These are phyloP conservation scores for Crassisporium funariophilum DNA, from an alignment of 768 basidiomycete genomes.

Conservation along the genomic window DNA sequence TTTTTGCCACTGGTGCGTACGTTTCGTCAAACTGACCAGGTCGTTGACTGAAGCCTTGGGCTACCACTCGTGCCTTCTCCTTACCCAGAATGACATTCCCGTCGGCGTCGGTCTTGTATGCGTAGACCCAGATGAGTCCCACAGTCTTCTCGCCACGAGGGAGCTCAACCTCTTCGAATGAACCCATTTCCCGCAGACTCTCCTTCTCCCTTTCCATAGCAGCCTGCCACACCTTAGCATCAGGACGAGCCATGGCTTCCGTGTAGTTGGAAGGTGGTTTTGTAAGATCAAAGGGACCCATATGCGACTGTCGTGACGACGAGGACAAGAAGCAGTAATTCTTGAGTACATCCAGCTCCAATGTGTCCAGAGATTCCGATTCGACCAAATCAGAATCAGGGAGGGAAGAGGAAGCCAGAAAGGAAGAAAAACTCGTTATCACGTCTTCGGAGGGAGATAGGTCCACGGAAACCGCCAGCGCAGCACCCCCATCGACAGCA, in stretches of 20 bases:
- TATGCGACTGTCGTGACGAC: constrained; percentile 21
- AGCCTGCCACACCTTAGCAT: constrained; percentile 1
- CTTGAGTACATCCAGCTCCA: too few species aligned
- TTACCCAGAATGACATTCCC: constrained; percentile 27
- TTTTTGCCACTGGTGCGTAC: too few species aligned
- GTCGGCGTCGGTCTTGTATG: constrained; percentile 34
- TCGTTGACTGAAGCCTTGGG: constrained; percentile 16
- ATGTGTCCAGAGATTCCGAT: too few species aligned
- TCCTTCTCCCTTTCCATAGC: constrained; percentile 9
- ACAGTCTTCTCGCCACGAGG: constrained; percentile 15
- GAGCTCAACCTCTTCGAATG: constrained; percentile 1
- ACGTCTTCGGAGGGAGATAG: not conserved
- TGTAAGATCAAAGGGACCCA: constrained; percentile 14
- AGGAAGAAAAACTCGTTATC: too few species aligned
- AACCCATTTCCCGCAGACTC: constrained; percentile 1
- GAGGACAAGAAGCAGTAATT: constrained; percentile 11
- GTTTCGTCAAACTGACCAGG: too few species aligned
- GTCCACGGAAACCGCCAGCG: not conserved
- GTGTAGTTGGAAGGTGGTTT: constrained; percentile 1
- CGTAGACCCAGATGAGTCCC: constrained; percentile 31
- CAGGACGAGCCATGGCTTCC: constrained; percentile 4
- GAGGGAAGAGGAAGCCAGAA: too few species aligned
- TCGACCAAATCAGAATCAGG: too few species aligned
- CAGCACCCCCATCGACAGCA: not conserved
- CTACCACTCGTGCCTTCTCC: constrained; percentile 15